A percentile compares a stretch with the other conserved stretches of the same genome.
Evolutionary conservation across 2,329 filamentous ascomycete genomes (phyloP).

Genomic region (Diaporthe ilicicola): DNA sequence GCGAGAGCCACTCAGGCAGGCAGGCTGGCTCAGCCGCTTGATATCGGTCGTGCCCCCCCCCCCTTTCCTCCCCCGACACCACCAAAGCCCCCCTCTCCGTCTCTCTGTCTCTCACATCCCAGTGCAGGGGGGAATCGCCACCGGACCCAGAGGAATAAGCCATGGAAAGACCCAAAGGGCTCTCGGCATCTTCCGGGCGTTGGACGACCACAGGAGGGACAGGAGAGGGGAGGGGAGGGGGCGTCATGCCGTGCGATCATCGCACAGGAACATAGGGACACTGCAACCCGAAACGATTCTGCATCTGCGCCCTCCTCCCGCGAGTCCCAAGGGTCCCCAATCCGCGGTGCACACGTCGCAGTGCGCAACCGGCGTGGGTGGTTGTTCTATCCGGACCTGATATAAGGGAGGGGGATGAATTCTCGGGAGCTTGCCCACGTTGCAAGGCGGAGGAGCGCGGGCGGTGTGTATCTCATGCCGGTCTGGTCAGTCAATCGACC

Average conservation of each 20-base stretch:
- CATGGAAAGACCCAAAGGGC: neutral
- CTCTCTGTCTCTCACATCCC: neutral
- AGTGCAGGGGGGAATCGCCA: neutral
- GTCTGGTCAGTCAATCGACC: no score
- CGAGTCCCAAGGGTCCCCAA: neutral
- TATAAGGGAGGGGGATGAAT: no score
- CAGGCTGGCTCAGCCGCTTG: no score
- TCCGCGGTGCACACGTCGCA: neutral
- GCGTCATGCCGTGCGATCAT: conserved; percentile 2
- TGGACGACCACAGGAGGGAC: neutral
- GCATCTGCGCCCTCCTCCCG: no score
- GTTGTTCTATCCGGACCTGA: neutral
- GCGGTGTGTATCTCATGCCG: neutral
- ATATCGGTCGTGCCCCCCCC: no score
- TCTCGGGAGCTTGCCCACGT: neutral
- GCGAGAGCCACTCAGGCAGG: no score
- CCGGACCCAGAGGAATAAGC: no score
- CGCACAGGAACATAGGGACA: neutral
- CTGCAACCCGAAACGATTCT: neutral
- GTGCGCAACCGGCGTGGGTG: neutral
- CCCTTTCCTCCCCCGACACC: no score
- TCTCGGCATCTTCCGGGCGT: neutral
- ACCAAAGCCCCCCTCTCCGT: no score
- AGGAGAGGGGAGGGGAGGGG: neutral
- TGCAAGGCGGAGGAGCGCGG: neutral